Evolutionary conservation across 208 protist species (phyloP).

Genomic region (Crithidia bombi): DNA sequence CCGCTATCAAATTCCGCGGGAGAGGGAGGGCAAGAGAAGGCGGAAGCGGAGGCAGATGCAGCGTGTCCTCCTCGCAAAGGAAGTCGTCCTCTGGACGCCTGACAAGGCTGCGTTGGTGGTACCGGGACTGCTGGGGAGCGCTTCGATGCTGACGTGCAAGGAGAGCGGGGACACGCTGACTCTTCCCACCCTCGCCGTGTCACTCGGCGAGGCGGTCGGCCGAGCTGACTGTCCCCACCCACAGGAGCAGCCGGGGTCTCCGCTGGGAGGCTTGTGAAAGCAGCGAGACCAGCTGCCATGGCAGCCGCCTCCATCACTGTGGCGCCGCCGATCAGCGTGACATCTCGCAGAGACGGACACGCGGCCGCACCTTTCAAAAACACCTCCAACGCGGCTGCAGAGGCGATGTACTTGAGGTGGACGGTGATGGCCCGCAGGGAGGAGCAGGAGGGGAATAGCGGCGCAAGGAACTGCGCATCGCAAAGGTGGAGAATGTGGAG

Average conservation of each 20-base stretch:
- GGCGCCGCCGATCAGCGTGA: slow-evolving; percentile 56
- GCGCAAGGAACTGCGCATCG: slow-evolving; percentile 43
- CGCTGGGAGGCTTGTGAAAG: slow-evolving; percentile 24
- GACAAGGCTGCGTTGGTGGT: background rate
- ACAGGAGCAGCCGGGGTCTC: background rate
- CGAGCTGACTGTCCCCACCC: background rate
- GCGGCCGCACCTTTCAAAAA: slow-evolving; percentile 51
- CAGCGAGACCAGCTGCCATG: slow-evolving; percentile 43
- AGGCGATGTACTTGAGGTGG: slow-evolving; percentile 48
- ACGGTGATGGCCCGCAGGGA: slow-evolving; percentile 53
- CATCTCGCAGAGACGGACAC: slow-evolving; percentile 40
- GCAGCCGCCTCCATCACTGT: slow-evolving; percentile 55
- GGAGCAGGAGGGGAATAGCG: slow-evolving; percentile 44
- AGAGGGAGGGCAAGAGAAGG: background rate
- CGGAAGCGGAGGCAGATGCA: background rate
- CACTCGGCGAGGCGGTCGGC: background rate
- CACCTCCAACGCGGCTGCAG: slow-evolving; percentile 46
- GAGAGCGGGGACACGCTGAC: background rate
- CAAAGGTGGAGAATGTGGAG: slow-evolving; percentile 48
- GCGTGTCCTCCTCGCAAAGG: background rate
- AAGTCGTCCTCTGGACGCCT: background rate
- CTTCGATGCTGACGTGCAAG: background rate
- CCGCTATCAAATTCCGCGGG: background rate
- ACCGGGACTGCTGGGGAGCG: background rate
- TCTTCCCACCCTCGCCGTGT: background rate